These are phyloP conservation scores for Aspergillus unguis DNA, from an alignment of 2,329 filamentous ascomycete genomes.

Conservation along the genomic window DNA sequence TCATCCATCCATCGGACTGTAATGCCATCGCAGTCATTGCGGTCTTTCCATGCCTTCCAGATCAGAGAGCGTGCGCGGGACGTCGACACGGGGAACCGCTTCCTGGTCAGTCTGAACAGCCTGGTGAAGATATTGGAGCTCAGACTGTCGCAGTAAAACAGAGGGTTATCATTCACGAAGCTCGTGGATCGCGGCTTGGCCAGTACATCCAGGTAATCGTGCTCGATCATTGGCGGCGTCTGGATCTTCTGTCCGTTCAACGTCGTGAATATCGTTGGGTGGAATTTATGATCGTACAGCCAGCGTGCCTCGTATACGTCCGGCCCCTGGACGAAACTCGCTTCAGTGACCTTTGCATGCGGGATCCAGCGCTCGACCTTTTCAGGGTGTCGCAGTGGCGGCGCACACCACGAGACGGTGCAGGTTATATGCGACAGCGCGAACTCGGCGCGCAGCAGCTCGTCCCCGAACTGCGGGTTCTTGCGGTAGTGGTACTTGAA, in stretches of 20 bases:
- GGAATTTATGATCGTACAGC: constrained; percentile 50
- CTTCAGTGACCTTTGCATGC: constrained; percentile 53
- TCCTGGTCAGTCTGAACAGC: constrained; percentile 32
- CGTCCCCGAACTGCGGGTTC: constrained; percentile 52
- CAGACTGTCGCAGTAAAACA: constrained; percentile 47
- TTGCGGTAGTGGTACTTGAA: constrained; percentile 57
- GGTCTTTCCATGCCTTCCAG: constrained; percentile 51
- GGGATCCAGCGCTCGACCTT: constrained; percentile 56
- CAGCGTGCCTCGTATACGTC: constrained; percentile 53
- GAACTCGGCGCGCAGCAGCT: constrained; percentile 56
- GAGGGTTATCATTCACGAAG: constrained; percentile 52
- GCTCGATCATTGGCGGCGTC: constrained; percentile 55
- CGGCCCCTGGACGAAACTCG: constrained; percentile 52
- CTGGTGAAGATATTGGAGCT: constrained; percentile 33
- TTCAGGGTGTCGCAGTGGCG: constrained; percentile 49
- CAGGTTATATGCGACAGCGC: constrained; percentile 53
- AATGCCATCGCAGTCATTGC: constrained; percentile 47
- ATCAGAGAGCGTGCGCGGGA: constrained; percentile 49
- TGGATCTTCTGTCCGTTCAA: constrained; percentile 51
- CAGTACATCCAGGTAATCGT: constrained; percentile 45
- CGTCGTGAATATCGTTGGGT: constrained; percentile 46
- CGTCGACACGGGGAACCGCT: constrained; percentile 44
- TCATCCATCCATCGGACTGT: constrained; percentile 52
- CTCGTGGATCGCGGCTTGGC: constrained; percentile 43
- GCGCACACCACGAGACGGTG: constrained; percentile 54